Evolutionary conservation across 805 yeast species (phyloP).

Genomic region (Diddensiella transvaalensis): DNA sequence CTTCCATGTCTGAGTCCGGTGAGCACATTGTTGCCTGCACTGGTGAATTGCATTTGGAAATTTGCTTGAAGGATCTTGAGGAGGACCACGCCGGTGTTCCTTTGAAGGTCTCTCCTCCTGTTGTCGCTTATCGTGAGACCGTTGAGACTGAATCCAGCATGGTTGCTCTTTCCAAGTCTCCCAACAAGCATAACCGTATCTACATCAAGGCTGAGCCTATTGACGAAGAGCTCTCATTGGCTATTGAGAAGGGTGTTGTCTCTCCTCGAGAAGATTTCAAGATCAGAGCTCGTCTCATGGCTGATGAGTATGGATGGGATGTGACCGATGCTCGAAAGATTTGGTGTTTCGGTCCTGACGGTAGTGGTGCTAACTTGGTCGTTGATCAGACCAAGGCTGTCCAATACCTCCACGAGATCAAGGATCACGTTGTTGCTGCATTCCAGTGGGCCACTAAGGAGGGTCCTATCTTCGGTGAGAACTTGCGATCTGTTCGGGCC

Average conservation of each 20-base stretch:
- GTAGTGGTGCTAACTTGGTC: slow-evolving; percentile 97
- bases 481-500: slow-evolving; percentile 91
- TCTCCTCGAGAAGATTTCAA: slow-evolving; percentile 97
- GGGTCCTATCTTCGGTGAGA: slow-evolving; percentile 98
- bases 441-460: slow-evolving; percentile 99
- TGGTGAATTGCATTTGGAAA: slow-evolving; percentile 99
- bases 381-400: slow-evolving; percentile 99
- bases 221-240: slow-evolving; percentile 86
- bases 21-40: slow-evolving; percentile 99
- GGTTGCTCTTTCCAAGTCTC: slow-evolving; percentile 97
- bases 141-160: slow-evolving; percentile 91
- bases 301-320: slow-evolving; percentile 99
- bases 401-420: slow-evolving; percentile 97
- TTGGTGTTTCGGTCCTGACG: slow-evolving; percentile 99
- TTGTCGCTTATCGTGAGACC: slow-evolving; percentile 98
- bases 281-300: slow-evolving; percentile 97
- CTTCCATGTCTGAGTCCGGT: slow-evolving; percentile 88
- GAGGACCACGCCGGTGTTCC: slow-evolving; percentile 99
- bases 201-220: slow-evolving; percentile 96
- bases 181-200: slow-evolving; percentile 99
- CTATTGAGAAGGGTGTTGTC: slow-evolving; percentile 90
- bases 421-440: slow-evolving; percentile 99
- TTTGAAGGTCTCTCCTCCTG: slow-evolving; percentile 95
- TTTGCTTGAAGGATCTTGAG: slow-evolving; percentile 92
- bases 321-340: slow-evolving; percentile 99